Percentiles rank a stretch among this genome's conserved stretches.
These are phyloP conservation scores for Hysterium pulicare DNA, from an alignment of 2,329 filamentous ascomycete species.

Conservation along the genomic window DNA sequence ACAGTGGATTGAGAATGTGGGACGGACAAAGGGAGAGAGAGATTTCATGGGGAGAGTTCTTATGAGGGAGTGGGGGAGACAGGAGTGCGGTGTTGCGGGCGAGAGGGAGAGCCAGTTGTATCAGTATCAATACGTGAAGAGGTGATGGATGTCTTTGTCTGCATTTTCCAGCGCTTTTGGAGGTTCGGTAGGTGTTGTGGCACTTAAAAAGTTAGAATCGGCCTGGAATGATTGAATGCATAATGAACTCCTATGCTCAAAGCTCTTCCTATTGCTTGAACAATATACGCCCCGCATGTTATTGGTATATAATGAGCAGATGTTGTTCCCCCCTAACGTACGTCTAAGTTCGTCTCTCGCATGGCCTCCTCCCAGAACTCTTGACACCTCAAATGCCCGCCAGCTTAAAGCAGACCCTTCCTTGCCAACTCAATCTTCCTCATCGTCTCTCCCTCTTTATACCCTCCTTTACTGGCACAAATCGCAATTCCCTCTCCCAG, in stretches of 20 bases:
- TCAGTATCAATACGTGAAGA: constrained; percentile 24
- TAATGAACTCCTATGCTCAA: no score
- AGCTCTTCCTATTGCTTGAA: no score
- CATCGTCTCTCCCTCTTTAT: constrained; percentile 65
- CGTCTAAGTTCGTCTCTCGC: no score
- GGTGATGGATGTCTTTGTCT: background rate
- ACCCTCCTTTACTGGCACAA: constrained; percentile 73
- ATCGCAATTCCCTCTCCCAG: constrained; percentile 69
- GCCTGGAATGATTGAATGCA: no score
- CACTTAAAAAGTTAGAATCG: no score
- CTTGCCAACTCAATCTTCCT: constrained; percentile 76
- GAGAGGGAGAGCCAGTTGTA: constrained; percentile 23
- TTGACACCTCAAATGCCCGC: no score
- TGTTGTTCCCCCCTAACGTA: no score
- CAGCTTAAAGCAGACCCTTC: constrained; percentile 71
- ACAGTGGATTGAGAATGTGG: constrained; percentile 30
- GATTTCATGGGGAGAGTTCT: constrained; percentile 29
- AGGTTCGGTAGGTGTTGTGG: no score
- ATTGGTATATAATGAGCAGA: no score
- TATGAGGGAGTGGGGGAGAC: constrained; percentile 35
- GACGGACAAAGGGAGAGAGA: constrained; percentile 20
- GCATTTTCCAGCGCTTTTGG: no score
- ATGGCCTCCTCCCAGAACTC: no score
- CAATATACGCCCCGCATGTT: no score
- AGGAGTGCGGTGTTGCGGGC: constrained; percentile 27